A percentile compares a stretch with the other conserved stretches of the same genome.
These are phyloP conservation scores for Akanthomyces muscarius DNA, from an alignment of 2,329 filamentous ascomycete species.

Conservation along the genomic window DNA sequence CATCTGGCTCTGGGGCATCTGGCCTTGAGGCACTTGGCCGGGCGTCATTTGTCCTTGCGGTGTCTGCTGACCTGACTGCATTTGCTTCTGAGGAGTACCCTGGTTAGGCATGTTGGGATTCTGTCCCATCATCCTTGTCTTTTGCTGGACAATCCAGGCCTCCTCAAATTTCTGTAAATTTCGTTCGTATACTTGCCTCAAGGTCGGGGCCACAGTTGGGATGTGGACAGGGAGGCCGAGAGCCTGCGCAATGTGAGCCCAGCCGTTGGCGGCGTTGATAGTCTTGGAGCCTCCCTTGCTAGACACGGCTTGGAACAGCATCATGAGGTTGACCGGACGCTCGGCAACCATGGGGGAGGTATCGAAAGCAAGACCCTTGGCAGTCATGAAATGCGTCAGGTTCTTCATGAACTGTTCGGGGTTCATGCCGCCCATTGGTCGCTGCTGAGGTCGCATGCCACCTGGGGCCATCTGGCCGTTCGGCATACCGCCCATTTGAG, in stretches of 20 bases:
- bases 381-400: slow-evolving; percentile 71
- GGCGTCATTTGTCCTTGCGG: slow-evolving; percentile 31
- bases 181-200: slow-evolving; percentile 70
- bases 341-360: slow-evolving; percentile 69
- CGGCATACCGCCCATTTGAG: slow-evolving; percentile 35
- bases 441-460: slow-evolving; percentile 48
- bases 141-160: slow-evolving; percentile 55
- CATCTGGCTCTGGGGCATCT: slow-evolving; percentile 26
- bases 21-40: slow-evolving; percentile 26
- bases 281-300: slow-evolving; percentile 75
- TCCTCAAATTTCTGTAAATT: slow-evolving; percentile 77
- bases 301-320: slow-evolving; percentile 70
- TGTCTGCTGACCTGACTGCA: slow-evolving; percentile 39
- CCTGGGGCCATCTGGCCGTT: slow-evolving; percentile 39
- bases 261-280: slow-evolving; percentile 65
- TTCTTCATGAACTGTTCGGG: slow-evolving; percentile 73
- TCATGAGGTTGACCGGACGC: slow-evolving; percentile 68
- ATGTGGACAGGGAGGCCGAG: slow-evolving; percentile 61
- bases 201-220: slow-evolving; percentile 63
- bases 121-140: slow-evolving; percentile 50
- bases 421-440: slow-evolving; percentile 42
- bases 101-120: slow-evolving; percentile 34
- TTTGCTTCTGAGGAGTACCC: slow-evolving; percentile 31
- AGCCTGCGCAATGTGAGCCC: slow-evolving; percentile 66
- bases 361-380: slow-evolving; percentile 70